phyloP scores from a whole-genome alignment of 2,329 filamentous ascomycete species.

The Bipolaris sorokiniana region DNA sequence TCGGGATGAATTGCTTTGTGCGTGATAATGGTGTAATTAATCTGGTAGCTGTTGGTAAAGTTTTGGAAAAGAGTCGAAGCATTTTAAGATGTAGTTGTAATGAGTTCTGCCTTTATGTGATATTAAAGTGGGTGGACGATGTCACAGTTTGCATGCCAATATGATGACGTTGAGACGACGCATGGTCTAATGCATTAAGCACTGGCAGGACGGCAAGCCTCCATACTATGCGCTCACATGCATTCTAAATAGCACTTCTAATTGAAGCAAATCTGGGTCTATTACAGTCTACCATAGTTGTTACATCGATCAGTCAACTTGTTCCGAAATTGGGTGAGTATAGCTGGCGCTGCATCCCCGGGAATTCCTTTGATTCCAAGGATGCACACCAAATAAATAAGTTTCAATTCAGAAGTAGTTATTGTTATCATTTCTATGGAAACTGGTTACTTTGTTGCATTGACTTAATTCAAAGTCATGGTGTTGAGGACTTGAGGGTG shows the following conservation, averaged over 20 bases:
- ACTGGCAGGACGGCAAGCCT: slow-evolving; percentile 1
- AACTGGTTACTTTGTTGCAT: not conserved
- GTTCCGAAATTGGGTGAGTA: too few relatives aligned
- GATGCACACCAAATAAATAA: too few relatives aligned
- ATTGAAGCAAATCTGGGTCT: not conserved
- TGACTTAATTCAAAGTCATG: not conserved
- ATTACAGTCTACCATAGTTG: not conserved
- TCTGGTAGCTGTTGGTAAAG: slow-evolving; percentile 13
- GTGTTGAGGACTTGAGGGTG: not conserved
- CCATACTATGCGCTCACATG: slow-evolving; percentile 3
- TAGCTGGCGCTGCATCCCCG: too few relatives aligned
- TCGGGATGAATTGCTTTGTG: slow-evolving; percentile 19
- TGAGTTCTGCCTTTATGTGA: slow-evolving; percentile 20
- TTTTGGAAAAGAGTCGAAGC: slow-evolving; percentile 40
- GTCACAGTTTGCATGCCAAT: slow-evolving; percentile 28
- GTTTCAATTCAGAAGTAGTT: fast-evolving
- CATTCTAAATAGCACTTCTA: too few relatives aligned
- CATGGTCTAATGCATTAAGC: slow-evolving; percentile 14
- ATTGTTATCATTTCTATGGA: fast-evolving
- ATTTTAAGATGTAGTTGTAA: slow-evolving; percentile 22
- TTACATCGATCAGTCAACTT: not conserved
- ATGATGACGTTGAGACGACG: slow-evolving; percentile 41
- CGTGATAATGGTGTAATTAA: slow-evolving; percentile 12
- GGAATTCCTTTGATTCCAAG: too few relatives aligned
- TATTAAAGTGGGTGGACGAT: slow-evolving; percentile 13